Percentiles rank a stretch among this genome's conserved stretches.
These are phyloP conservation scores for Cadophora sp. DNA, from an alignment of 2,329 filamentous ascomycete genomes.

Conservation along the genomic window DNA sequence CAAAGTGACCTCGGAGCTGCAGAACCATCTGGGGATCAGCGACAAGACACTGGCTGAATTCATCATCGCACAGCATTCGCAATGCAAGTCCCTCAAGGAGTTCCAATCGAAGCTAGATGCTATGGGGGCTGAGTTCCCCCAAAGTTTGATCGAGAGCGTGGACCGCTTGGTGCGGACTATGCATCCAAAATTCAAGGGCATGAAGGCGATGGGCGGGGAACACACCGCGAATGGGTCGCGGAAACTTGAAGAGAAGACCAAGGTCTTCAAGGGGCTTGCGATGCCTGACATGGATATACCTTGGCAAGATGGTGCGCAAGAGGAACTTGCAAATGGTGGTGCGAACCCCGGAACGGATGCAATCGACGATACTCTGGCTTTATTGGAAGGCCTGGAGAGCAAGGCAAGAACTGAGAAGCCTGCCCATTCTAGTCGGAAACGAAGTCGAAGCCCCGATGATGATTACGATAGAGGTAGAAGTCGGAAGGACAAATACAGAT, in stretches of 20 bases:
- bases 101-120: conserved; percentile 79
- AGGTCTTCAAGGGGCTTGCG: conserved; percentile 88
- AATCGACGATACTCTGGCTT: conserved; percentile 91
- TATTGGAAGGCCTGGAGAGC: conserved; percentile 84
- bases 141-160: conserved; percentile 87
- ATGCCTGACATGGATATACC: conserved; percentile 77
- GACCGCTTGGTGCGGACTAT: conserved; percentile 87
- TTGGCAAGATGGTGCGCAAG: conserved; percentile 57
- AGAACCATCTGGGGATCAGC: conserved; percentile 89
- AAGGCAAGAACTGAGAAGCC: conserved; percentile 56
- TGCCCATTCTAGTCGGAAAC: conserved; percentile 53
- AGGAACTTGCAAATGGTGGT: conserved; percentile 44
- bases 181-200: conserved; percentile 85
- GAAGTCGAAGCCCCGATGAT: conserved; percentile 58
- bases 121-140: conserved; percentile 82
- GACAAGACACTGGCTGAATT: conserved; percentile 98
- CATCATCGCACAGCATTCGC: conserved; percentile 86
- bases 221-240: conserved; percentile 53
- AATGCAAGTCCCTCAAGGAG: conserved; percentile 71
- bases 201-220: conserved; percentile 49
- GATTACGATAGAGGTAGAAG: conserved; percentile 47
- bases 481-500: conserved; percentile 53
- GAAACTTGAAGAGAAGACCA: conserved; percentile 73
- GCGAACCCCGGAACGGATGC: conserved; percentile 61
- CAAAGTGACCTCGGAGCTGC: conserved; percentile 90